Conservation (phyloP, 2,329 filamentous ascomycete genomes). For the Teratosphaeria destructans region DNA sequence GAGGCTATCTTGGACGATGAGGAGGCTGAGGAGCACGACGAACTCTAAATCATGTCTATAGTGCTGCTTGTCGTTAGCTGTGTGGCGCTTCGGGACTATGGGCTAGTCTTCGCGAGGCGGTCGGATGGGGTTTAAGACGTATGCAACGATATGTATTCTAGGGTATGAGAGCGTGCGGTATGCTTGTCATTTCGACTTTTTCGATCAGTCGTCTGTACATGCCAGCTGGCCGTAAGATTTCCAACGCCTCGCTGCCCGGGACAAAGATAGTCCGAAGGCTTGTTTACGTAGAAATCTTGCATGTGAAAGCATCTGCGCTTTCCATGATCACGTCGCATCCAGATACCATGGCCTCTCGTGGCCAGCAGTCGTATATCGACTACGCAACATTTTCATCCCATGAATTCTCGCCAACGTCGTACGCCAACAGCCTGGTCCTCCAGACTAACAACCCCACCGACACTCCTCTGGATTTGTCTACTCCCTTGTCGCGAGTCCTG, state of each 20-base stretch:
- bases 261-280: background rate
- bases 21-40: constrained; percentile 49
- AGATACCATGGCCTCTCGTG: background rate
- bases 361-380: constrained; percentile 60
- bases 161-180: background rate
- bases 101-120: background rate
- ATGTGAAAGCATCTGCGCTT: background rate
- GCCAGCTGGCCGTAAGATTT: background rate
- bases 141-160: background rate
- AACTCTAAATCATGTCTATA: constrained; percentile 49
- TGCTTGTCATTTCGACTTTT: background rate
- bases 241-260: background rate
- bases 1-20: constrained; percentile 24
- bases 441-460: constrained; percentile 88
- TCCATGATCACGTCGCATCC: background rate
- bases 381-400: constrained; percentile 84
- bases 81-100: background rate
- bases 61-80: background rate
- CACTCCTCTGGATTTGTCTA: constrained; percentile 82
- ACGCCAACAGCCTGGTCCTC: constrained; percentile 82
- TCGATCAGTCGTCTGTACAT: no score
- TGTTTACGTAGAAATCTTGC: background rate
- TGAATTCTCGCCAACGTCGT: constrained; percentile 66
- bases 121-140: background rate
- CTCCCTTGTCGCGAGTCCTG: constrained; percentile 81